Conservation (phyloP, 345 rosid genomes). For the Arabis hirsuta region DNA sequence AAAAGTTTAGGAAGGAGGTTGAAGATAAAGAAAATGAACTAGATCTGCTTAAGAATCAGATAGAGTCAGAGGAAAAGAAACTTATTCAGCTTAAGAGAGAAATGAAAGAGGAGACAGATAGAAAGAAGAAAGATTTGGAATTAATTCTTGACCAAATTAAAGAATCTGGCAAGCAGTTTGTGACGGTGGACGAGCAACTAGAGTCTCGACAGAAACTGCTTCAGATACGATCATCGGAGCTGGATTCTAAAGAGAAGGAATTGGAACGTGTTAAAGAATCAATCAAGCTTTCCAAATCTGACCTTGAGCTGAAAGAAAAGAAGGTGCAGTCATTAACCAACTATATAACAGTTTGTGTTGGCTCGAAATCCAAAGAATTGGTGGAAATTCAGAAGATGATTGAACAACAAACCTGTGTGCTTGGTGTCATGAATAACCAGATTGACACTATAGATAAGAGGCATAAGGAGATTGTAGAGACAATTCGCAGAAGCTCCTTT, state of each 20-base stretch:
- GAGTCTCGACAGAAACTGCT: background rate
- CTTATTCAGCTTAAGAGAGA: background rate
- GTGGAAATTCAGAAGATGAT: constrained; percentile 17
- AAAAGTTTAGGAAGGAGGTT: constrained; percentile 21
- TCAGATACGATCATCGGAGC: constrained; percentile 4
- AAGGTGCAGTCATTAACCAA: background rate
- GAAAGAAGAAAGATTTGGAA: background rate
- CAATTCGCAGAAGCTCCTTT: constrained; percentile 22
- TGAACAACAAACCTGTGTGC: constrained; percentile 18
- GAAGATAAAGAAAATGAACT: constrained; percentile 27
- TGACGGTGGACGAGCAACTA: constrained; percentile 2
- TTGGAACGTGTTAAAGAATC: constrained; percentile 20
- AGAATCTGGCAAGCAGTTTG: constrained; percentile 19
- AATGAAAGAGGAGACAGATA: constrained; percentile 17
- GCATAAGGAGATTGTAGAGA: constrained; percentile 19
- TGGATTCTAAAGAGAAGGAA: constrained; percentile 15
- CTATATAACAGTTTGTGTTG: background rate
- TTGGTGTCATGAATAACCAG: constrained; percentile 16
- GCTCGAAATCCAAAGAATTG: constrained; percentile 17
- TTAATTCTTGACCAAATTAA: background rate
- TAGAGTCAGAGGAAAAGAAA: constrained; percentile 22
- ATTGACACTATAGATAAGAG: constrained; percentile 19
- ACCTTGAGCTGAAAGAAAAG: constrained; percentile 17
- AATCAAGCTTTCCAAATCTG: constrained; percentile 6
- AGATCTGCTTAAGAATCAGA: constrained; percentile 19